Evolutionary conservation across 1,284 basidiomycete genomes (phyloP).

Genomic region (Moesziomyces parantarcticus): DNA sequence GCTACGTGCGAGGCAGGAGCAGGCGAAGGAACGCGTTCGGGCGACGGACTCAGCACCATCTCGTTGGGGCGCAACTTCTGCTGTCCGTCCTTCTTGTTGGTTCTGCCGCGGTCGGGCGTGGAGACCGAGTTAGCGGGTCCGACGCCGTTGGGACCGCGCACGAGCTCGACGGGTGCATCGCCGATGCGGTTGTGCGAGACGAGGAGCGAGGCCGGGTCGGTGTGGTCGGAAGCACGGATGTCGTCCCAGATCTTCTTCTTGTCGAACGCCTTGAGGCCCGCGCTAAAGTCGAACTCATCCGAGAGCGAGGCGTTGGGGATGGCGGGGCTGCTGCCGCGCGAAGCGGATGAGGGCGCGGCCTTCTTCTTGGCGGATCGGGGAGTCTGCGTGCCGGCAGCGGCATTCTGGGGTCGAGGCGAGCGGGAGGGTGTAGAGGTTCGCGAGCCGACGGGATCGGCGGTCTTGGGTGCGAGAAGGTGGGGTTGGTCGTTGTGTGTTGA

Average conservation of each 20-base stretch:
- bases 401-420: conserved; percentile 34
- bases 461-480: conserved; percentile 12
- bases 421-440: conserved; percentile 42
- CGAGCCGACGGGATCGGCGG: conserved; percentile 19
- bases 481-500: conserved; percentile 4
- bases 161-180: conserved; percentile 16
- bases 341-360: conserved; percentile 2
- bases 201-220: conserved; percentile 35
- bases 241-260: conserved; percentile 53
- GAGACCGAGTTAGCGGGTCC: conserved; percentile 39
- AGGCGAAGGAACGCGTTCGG: conserved; percentile 23
- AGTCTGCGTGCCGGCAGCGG: conserved; percentile 8
- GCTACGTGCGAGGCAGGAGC: conserved; percentile 4
- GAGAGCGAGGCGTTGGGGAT: conserved; percentile 27
- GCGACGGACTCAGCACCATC: conserved; percentile 41
- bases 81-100: conserved; percentile 32
- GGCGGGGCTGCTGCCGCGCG: conserved; percentile 28
- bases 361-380: conserved; percentile 36
- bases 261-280: conserved; percentile 44
- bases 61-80: conserved; percentile 42
- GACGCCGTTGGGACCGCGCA: conserved; percentile 42
- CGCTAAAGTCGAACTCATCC: conserved; percentile 45
- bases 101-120: conserved; percentile 35
- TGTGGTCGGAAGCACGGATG: conserved; percentile 44
- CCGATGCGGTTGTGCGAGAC: conserved; percentile 46